Conservation (phyloP, 2,329 filamentous ascomycete species). For the Mariannaea elegans region DNA sequence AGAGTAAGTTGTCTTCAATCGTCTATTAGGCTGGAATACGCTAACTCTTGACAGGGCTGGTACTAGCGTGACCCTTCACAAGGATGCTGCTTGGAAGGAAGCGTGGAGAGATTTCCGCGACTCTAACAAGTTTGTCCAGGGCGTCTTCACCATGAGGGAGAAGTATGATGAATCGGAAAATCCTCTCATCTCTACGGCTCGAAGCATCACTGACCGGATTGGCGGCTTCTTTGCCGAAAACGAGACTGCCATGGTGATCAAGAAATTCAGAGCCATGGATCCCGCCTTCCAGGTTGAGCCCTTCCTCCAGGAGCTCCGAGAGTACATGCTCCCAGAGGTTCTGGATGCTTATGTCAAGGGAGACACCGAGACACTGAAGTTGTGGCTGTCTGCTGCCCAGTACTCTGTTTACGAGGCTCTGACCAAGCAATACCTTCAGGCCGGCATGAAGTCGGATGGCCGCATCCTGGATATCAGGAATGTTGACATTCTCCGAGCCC, state of each 20-base stretch:
- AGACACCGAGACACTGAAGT: constrained; percentile 86
- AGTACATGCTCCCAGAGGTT: constrained; percentile 97
- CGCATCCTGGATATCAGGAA: constrained; percentile 94
- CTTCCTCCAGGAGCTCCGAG: constrained; percentile 93
- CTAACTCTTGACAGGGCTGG: constrained; percentile 73
- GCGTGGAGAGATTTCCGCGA: constrained; percentile 98
- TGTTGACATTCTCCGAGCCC: constrained; percentile 85
- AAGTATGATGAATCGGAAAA: constrained; percentile 98
- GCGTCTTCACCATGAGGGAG: constrained; percentile 84
- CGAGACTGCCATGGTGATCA: constrained; percentile 96
- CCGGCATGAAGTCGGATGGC: constrained; percentile 92
- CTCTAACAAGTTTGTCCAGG: constrained; percentile 86
- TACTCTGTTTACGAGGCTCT: constrained; percentile 97
- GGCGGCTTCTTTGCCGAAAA: constrained; percentile 98
- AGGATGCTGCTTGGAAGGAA: constrained; percentile 97
- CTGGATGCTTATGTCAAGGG: constrained; percentile 98
- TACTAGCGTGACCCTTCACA: constrained; percentile 93
- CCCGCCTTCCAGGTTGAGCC: constrained; percentile 94
- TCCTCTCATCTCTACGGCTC: constrained; percentile 89
- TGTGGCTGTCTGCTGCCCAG: constrained; percentile 96
- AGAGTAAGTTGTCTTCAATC: constrained; percentile 71
- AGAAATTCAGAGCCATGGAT: constrained; percentile 97
- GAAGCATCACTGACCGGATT: constrained; percentile 91
- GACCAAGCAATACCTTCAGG: constrained; percentile 93
- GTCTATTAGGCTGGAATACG: not conserved